Base-by-base conservation (phyloP, 2,329 filamentous ascomycete species). In the Colletotrichum euphorbiae region DNA sequence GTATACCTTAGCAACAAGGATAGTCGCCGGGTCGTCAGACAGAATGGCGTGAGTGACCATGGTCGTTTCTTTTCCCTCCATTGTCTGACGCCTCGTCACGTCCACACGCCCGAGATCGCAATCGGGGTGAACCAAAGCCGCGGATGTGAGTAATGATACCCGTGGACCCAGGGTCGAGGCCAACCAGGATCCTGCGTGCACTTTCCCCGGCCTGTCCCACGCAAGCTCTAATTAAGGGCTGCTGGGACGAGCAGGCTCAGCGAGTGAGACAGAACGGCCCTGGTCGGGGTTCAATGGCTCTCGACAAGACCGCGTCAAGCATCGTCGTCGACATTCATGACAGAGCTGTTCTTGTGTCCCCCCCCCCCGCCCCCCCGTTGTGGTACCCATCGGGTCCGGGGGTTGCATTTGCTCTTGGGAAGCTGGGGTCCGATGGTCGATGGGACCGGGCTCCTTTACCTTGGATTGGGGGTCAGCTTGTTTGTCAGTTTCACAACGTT, bases 121-220 rank as follows among this genome's bases (percentile, higher is more conserved):
- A 67, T 62, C 63, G 63, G 43, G n/a, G 33, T 57, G 63, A 62
- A 56, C 63, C 58, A 51, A 33, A 67, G 36, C 51, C 24, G 43
- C 58, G 64, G 64, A 56, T 67, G 36, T 67, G 58, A 66, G 36
- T 56, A 67, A 36, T 67, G 58, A 67, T 62, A 51, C 57, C 43
- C 58, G 43, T 67, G 15, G 33, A n/a, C 31, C 33, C 43, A 67
- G 17, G 59, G 38, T 42, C 50, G n/a, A 11, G 36, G 15, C 42
- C 59, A 24, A 11, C 31, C 17, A 40, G 40, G 38, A 33, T 52
- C 38, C 4, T 52, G 6, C 24, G 28, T 38, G 4, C 28, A 28
- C 21, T 55, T 28, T 19, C 51, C 50, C 50, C 31, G 31, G 31
- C 33, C 17, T 52, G 50, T 36, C 15, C 31, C 15, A 52, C 28